These are phyloP conservation scores for Arthrobotrys megalospora DNA, from an alignment of 2,329 filamentous ascomycete species.

Conservation along the genomic window DNA sequence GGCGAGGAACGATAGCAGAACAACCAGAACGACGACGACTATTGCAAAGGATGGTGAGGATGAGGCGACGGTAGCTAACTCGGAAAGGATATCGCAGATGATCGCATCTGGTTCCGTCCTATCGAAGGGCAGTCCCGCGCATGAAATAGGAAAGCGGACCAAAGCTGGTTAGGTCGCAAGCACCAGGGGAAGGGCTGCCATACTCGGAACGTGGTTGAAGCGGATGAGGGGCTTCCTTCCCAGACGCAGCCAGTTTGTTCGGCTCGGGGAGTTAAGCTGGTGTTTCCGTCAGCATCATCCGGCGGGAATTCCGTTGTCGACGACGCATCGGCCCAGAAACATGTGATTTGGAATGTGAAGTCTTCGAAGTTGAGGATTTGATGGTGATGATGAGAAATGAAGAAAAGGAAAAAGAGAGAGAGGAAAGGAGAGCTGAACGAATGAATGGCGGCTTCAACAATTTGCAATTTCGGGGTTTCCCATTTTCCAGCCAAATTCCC, in stretches of 20 bases:
- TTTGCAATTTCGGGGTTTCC: slow-evolving; percentile 45
- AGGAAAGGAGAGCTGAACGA: background rate
- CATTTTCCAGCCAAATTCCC: slow-evolving; percentile 1
- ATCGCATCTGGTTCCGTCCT: slow-evolving; percentile 36
- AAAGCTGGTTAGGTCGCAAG: slow-evolving; percentile 32
- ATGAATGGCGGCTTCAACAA: slow-evolving; percentile 5
- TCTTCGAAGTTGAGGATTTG: background rate
- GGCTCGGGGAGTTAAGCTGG: slow-evolving; percentile 52
- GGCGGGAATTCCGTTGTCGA: slow-evolving; percentile 21
- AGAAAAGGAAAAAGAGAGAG: slow-evolving; percentile 5
- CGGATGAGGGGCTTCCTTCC: slow-evolving; percentile 8
- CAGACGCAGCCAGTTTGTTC: slow-evolving; percentile 10
- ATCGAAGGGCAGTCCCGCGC: slow-evolving; percentile 29
- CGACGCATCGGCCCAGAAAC: slow-evolving; percentile 37
- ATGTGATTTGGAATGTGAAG: slow-evolving; percentile 21
- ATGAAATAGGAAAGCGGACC: slow-evolving; percentile 42
- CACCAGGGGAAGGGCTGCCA: slow-evolving; percentile 37
- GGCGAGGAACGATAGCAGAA: slow-evolving; percentile 4
- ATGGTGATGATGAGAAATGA: slow-evolving; percentile 11
- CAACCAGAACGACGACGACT: background rate
- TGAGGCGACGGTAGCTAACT: slow-evolving; percentile 49
- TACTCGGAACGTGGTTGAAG: slow-evolving; percentile 28
- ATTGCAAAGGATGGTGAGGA: background rate
- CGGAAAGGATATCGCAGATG: slow-evolving; percentile 29
- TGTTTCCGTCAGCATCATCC: slow-evolving; percentile 47